phyloP scores from a whole-genome alignment of 306 rosid genomes.

The Malus sieversii region DNA sequence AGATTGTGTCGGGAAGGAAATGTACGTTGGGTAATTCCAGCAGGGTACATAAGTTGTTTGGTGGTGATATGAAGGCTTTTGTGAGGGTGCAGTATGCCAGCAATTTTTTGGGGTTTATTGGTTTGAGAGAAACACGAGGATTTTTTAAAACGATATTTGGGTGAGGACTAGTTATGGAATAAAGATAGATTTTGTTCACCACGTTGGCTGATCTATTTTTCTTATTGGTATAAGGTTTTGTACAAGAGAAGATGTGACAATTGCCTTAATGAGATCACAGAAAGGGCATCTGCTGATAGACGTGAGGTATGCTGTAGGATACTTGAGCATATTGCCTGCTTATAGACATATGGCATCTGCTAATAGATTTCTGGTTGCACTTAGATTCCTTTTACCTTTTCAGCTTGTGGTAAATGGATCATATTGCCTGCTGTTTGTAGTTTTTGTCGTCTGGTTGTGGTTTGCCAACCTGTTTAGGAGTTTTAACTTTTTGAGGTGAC shows the following conservation, averaged over 20 bases:
- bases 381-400: too few relatives aligned
- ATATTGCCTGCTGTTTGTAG: too few relatives aligned
- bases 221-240: constrained; percentile 51
- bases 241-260: constrained; percentile 98
- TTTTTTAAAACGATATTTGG: neutral
- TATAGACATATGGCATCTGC: too few relatives aligned
- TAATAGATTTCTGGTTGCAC: too few relatives aligned
- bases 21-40: neutral
- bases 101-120: neutral
- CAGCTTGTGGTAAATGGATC: too few relatives aligned
- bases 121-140: neutral
- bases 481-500: too few relatives aligned
- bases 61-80: neutral
- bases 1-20: neutral
- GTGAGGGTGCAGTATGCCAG: neutral
- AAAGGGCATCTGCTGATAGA: constrained; percentile 67
- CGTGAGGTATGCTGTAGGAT: constrained; percentile 60
- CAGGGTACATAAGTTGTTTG: neutral
- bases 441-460: too few relatives aligned
- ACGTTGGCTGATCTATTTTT: neutral
- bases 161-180: neutral
- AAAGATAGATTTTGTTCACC: neutral
- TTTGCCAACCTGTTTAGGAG: too few relatives aligned
- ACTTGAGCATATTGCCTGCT: neutral
- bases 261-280: constrained; percentile 76